These are phyloP conservation scores for Odontarrhena argentea DNA, from an alignment of 345 rosid genomes.

Conservation along the genomic window DNA sequence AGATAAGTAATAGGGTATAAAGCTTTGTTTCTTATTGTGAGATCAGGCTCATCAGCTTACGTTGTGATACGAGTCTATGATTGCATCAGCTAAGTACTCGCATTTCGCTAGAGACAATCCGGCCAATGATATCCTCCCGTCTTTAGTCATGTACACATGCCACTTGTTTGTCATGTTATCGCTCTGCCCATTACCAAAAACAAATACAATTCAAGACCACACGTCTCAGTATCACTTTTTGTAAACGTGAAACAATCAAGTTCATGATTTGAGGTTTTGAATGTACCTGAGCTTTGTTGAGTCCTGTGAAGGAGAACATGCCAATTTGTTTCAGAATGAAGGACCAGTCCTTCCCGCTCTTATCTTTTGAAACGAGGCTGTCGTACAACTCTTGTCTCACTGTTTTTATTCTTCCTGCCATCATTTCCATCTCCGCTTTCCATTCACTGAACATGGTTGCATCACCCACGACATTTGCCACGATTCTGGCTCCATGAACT, in stretches of 20 bases:
- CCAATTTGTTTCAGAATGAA: conserved; percentile 91
- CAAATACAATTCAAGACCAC: not conserved
- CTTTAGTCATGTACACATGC: conserved; percentile 96
- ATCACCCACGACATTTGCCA: conserved; percentile 84
- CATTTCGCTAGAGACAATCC: conserved; percentile 92
- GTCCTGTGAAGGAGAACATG: conserved; percentile 97
- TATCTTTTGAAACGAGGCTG: conserved; percentile 75
- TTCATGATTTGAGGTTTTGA: not conserved
- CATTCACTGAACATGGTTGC: conserved; percentile 78
- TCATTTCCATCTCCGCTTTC: conserved; percentile 96
- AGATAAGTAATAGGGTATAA: not conserved
- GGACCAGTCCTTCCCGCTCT: conserved; percentile 95
- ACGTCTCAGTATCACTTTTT: conserved; percentile 3
- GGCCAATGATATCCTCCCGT: conserved; percentile 91
- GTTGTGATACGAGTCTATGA: conserved; percentile 79
- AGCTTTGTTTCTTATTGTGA: conserved; percentile 17
- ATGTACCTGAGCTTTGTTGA: conserved; percentile 84
- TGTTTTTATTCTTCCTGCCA: conserved; percentile 95
- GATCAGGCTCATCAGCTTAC: conserved; percentile 58
- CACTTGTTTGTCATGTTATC: conserved; percentile 92
- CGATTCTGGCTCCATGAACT: conserved; percentile 91
- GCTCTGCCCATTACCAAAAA: conserved; percentile 44
- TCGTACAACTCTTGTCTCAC: conserved; percentile 79
- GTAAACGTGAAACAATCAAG: not conserved
- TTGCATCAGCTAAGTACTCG: conserved; percentile 89